phyloP scores from a whole-genome alignment of 2,329 filamentous ascomycete species.

The Botrytis sinoallii region DNA sequence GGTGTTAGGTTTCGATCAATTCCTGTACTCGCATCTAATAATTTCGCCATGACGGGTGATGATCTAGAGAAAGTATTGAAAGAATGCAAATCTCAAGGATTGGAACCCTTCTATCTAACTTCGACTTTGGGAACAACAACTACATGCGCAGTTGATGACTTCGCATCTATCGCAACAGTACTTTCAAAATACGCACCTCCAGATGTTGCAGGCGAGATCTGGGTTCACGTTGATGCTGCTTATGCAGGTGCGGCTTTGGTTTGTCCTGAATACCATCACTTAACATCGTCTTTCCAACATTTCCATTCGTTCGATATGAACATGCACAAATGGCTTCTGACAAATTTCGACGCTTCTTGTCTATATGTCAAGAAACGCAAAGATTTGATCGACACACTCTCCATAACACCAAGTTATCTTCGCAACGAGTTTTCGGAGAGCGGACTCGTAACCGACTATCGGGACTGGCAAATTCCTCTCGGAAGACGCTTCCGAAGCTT shows the following conservation, averaged over 20 bases:
- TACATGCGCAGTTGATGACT: slow-evolving; percentile 83
- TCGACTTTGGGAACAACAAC: slow-evolving; percentile 82
- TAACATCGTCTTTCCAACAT: slow-evolving; percentile 56
- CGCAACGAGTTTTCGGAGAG: slow-evolving; percentile 76
- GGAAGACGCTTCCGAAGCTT: slow-evolving; percentile 82
- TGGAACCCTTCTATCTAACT: slow-evolving; percentile 85
- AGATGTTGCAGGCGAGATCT: slow-evolving; percentile 54
- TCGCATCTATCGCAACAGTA: slow-evolving; percentile 44
- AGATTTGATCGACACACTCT: slow-evolving; percentile 76
- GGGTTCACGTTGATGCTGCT: slow-evolving; percentile 92
- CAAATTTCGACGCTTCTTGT: slow-evolving; percentile 84
- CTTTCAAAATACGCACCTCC: slow-evolving; percentile 41
- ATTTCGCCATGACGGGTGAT: slow-evolving; percentile 67
- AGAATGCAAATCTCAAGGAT: slow-evolving; percentile 62
- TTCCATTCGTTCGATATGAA: slow-evolving; percentile 94
- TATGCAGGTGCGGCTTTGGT: slow-evolving; percentile 86
- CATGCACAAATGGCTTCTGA: slow-evolving; percentile 96
- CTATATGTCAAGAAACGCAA: slow-evolving; percentile 73
- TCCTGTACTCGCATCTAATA: slow-evolving; percentile 57
- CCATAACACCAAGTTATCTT: slow-evolving; percentile 77
- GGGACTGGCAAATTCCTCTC: slow-evolving; percentile 95
- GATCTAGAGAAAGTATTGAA: slow-evolving; percentile 61
- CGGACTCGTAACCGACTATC: slow-evolving; percentile 87
- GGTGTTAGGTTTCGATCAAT: slow-evolving; percentile 78
- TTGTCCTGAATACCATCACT: slow-evolving; percentile 73